phyloP scores from a whole-genome alignment of 495 filamentous ascomycete species.

The Chaetomidium leptoderma region DNA sequence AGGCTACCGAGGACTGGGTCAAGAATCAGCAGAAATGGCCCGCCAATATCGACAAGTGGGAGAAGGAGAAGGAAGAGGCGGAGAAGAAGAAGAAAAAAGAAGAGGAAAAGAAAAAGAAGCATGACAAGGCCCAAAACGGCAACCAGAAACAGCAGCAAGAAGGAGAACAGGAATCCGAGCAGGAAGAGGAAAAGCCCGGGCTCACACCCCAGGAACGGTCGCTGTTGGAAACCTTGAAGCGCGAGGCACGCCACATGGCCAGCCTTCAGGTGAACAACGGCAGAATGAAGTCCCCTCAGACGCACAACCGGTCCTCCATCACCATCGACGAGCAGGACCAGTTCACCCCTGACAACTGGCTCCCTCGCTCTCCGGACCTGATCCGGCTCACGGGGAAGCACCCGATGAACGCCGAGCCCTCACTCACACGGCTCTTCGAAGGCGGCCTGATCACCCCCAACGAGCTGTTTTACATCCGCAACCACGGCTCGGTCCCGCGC shows the following conservation, averaged over 20 bases:
- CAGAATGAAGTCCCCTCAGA: conserved; percentile 12
- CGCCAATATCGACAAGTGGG: conserved; percentile 4
- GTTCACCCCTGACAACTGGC: conserved; percentile 23
- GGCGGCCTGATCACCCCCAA: conserved; percentile 21
- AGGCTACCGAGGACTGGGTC: conserved; percentile 21
- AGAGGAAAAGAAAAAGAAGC: not conserved
- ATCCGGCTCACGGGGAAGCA: conserved; percentile 19
- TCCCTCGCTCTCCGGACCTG: conserved; percentile 12
- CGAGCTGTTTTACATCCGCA: conserved; percentile 18
- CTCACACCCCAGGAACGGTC: conserved; percentile 14
- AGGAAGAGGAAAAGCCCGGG: not conserved
- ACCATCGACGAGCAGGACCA: conserved; percentile 24
- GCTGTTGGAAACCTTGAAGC: not conserved
- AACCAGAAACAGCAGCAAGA: not conserved
- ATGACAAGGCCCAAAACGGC: too few species aligned
- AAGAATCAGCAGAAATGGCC: conserved; percentile 20
- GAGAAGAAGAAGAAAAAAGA: not conserved
- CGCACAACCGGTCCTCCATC: conserved; percentile 20
- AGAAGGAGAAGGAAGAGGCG: not conserved
- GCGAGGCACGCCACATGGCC: not conserved
- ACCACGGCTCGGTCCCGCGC: conserved; percentile 20
- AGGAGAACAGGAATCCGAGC: not conserved
- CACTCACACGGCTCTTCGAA: conserved; percentile 4
- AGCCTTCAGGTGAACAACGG: conserved; percentile 16
- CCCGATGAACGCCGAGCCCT: conserved; percentile 19